A percentile compares a stretch with the other conserved stretches of the same genome.
Conservation (phyloP, 257 asterid genomes). For the Solanum ossicruentum region DNA sequence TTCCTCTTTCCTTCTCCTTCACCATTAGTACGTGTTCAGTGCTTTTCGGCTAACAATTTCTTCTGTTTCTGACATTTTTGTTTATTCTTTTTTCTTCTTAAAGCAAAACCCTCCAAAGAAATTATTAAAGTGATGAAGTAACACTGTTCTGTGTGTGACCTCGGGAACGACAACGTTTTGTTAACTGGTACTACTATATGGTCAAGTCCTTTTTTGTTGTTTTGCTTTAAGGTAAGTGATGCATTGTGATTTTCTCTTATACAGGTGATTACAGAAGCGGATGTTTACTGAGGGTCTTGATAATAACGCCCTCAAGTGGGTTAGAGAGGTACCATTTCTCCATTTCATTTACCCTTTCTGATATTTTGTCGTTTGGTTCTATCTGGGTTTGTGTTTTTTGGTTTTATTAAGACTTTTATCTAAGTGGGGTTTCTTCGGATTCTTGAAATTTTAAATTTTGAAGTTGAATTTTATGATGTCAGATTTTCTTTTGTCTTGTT, state of each 20-base stretch:
- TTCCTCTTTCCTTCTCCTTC: not conserved
- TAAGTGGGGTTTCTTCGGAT: not conserved
- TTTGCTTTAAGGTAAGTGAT: not conserved
- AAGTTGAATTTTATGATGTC: not conserved
- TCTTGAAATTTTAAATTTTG: not conserved
- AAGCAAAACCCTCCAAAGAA: not conserved
- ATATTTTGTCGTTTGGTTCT: not conserved
- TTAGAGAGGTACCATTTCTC: constrained; percentile 21
- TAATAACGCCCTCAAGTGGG: constrained; percentile 43
- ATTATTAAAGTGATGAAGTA: not conserved
- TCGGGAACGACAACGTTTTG: not conserved
- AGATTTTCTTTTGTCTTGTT: not conserved
- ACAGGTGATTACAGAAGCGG: not conserved
- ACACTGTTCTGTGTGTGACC: not conserved
- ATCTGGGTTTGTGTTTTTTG: not conserved
- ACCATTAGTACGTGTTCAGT: not conserved
- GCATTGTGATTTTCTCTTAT: not conserved
- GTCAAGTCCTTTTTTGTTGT: not conserved
- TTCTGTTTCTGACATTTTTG: not conserved
- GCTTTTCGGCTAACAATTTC: not conserved
- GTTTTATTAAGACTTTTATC: not conserved
- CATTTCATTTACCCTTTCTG: not conserved
- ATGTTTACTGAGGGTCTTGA: constrained; percentile 49
- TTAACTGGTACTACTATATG: not conserved
- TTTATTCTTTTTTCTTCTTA: not conserved